phyloP scores from a whole-genome alignment of 139 green algal species.

The Dunaliella sp. region DNA sequence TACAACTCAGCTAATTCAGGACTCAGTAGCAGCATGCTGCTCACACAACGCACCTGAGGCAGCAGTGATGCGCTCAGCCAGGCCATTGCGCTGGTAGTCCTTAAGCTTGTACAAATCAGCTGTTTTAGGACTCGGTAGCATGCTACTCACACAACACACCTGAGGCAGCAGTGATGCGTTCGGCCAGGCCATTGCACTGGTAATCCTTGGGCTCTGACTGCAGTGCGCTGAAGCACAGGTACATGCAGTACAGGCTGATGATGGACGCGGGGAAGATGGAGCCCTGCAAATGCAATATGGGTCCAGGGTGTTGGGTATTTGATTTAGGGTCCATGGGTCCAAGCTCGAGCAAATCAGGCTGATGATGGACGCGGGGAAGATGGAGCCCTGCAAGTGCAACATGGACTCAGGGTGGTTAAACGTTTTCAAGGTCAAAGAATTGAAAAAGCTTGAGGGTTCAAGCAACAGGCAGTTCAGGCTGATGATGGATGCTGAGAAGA shows the following conservation, averaged over 20 bases:
- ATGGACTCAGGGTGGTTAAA: no score
- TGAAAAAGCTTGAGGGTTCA: no score
- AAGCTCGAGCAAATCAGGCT: constrained; percentile 90
- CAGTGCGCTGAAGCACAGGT: constrained; percentile 88
- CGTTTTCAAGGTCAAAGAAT: no score
- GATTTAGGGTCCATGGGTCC: constrained; percentile 76
- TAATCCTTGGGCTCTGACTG: constrained; percentile 83
- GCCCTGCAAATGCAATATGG: constrained; percentile 59
- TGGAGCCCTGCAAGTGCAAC: constrained; percentile 69
- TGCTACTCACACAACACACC: constrained; percentile 20
- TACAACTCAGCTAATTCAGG: no score
- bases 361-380: constrained; percentile 88
- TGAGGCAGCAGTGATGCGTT: constrained; percentile 66
- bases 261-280: constrained; percentile 88
- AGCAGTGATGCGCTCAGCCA: constrained; percentile 70
- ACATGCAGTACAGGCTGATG: constrained; percentile 86
- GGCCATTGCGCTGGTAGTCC: constrained; percentile 89
- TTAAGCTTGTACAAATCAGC: no score
- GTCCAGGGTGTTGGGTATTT: constrained; percentile 62
- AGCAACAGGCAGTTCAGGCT: constrained; percentile 87
- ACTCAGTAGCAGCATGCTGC: no score
- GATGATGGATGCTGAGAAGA: constrained; percentile 87
- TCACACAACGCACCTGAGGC: constrained; percentile 47
- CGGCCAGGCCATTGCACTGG: constrained; percentile 87
- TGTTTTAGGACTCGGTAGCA: no score